Conservation (phyloP, 2,329 filamentous ascomycete species). For the Botrytis byssoidea region DNA sequence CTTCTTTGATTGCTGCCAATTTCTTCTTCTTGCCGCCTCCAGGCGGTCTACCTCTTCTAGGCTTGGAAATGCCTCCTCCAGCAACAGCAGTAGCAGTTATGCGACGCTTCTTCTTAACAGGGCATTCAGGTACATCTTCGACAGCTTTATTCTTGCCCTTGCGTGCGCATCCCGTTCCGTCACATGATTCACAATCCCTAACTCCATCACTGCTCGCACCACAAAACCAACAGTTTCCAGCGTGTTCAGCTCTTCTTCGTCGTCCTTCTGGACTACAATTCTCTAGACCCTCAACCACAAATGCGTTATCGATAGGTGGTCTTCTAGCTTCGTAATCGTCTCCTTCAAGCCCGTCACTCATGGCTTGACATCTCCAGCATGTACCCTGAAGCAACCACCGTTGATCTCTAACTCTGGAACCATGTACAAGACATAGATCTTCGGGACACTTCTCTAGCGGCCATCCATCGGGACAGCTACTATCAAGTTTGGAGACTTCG, state of each 20-base stretch:
- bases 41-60: conserved; percentile 14
- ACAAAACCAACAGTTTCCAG: conserved; percentile 23
- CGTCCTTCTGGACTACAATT: conserved; percentile 24
- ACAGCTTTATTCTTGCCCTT: background rate
- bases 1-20: background rate
- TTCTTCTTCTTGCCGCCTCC: conserved; percentile 7
- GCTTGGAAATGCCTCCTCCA: background rate
- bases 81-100: background rate
- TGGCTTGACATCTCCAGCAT: conserved; percentile 36
- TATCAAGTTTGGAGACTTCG: conserved; percentile 26
- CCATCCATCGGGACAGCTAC: conserved; percentile 31
- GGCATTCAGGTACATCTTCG: background rate
- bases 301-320: conserved; percentile 33
- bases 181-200: background rate
- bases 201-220: conserved; percentile 21
- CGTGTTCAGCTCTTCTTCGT: conserved; percentile 17
- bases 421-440: conserved; percentile 32
- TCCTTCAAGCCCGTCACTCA: background rate
- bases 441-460: conserved; percentile 33
- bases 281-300: conserved; percentile 28
- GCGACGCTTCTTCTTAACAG: conserved; percentile 2
- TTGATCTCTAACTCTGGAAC: conserved; percentile 20
- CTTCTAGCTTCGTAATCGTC: conserved; percentile 27
- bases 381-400: conserved; percentile 11
- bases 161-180: background rate